Evolutionary conservation across 208 protist species (phyloP).

Genomic region (Endotrypanum monterogeii): DNA sequence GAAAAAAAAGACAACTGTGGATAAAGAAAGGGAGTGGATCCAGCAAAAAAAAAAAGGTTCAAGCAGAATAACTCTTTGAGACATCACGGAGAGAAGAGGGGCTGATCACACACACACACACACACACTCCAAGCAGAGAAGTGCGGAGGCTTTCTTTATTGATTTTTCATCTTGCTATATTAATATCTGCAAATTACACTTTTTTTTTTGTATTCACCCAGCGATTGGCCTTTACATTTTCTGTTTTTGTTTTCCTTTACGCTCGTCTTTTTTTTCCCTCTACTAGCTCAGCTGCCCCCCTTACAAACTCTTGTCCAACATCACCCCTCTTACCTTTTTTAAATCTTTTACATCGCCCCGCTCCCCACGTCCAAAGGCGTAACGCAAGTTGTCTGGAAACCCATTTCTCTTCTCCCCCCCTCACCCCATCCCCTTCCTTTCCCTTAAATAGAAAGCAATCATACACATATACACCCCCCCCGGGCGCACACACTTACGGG

Average conservation of each 20-base stretch:
- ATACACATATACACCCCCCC: neutral
- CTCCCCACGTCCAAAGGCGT: constrained; percentile 2
- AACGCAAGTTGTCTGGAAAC: neutral
- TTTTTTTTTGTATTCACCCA: neutral
- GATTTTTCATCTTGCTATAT: no score
- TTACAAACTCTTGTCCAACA: no score
- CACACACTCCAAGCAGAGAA: no score
- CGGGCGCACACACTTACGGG: neutral
- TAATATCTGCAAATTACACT: neutral
- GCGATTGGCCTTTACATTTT: constrained; percentile 7
- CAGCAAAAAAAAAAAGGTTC: no score
- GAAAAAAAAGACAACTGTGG: no score
- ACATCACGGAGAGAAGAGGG: no score
- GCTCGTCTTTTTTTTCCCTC: neutral
- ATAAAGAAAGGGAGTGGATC: no score
- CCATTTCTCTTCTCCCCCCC: neutral
- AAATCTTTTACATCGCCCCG: neutral
- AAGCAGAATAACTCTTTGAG: no score
- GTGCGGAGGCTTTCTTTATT: no score
- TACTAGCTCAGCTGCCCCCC: neutral
- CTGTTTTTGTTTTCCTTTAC: neutral
- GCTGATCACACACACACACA: no score
- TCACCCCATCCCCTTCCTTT: neutral
- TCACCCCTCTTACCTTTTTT: neutral
- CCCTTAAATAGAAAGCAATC: neutral